These are phyloP conservation scores for Podila minutissima DNA, from an alignment of 192 early-diverging fungal species.

Conservation along the genomic window DNA sequence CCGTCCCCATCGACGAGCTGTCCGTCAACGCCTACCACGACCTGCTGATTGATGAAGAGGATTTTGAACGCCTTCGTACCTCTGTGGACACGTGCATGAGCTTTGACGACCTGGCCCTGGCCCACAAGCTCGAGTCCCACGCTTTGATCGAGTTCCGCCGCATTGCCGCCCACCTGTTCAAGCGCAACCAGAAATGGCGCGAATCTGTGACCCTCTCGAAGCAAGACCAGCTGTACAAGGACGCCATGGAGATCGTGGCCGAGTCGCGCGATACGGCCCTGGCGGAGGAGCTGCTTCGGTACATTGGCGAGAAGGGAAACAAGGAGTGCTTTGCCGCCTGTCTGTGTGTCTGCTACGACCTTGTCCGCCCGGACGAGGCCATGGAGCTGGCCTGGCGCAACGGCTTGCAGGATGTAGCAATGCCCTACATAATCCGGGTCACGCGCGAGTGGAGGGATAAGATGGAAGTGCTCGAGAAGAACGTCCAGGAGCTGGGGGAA, in stretches of 20 bases:
- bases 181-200: conserved; percentile 95
- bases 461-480: conserved; percentile 62
- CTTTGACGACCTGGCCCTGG: conserved; percentile 93
- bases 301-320: conserved; percentile 91
- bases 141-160: conserved; percentile 97
- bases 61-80: conserved; percentile 91
- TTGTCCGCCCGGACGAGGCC: conserved; percentile 91
- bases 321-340: conserved; percentile 95
- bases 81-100: conserved; percentile 95
- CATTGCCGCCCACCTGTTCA: conserved; percentile 96
- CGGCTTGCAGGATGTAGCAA: conserved; percentile 89
- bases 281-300: conserved; percentile 94
- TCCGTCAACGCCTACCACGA: conserved; percentile 96
- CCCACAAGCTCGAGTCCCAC: conserved; percentile 93
- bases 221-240: conserved; percentile 97
- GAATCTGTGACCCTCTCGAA: conserved; percentile 95
- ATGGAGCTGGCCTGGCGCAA: conserved; percentile 95
- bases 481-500: conserved; percentile 22
- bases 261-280: conserved; percentile 88
- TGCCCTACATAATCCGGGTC: conserved; percentile 96
- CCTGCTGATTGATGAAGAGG: conserved; percentile 97
- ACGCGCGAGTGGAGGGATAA: conserved; percentile 87
- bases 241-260: conserved; percentile 97
- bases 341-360: conserved; percentile 94
- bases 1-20: conserved; percentile 93